A percentile compares a stretch with the other conserved stretches of the same genome.
Evolutionary conservation across 495 filamentous ascomycete species (phyloP).

Genomic region (Podospora pseudocomata): DNA sequence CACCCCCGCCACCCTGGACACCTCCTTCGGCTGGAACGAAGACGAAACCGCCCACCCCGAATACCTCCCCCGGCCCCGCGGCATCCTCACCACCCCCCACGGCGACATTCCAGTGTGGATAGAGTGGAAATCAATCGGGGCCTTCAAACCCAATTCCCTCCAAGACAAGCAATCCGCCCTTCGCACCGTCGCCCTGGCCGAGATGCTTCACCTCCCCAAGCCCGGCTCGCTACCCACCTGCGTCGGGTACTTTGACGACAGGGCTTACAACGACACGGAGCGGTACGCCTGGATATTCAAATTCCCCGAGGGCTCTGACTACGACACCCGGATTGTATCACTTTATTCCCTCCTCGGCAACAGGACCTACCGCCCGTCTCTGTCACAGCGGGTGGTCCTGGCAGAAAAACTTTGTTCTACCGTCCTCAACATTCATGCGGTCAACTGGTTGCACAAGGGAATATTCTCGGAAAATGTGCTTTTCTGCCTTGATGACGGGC

Average conservation of each 20-base stretch:
- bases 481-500: constrained; percentile 33
- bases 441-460: constrained; percentile 59
- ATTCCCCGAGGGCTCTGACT: constrained; percentile 22
- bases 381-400: constrained; percentile 24
- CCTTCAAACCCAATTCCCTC: constrained; percentile 7
- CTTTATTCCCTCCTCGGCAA: constrained; percentile 25
- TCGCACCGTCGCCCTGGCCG: constrained; percentile 29
- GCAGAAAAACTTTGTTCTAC: constrained; percentile 27
- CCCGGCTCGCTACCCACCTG: constrained; percentile 28
- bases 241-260: constrained; percentile 32
- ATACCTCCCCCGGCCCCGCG: constrained; percentile 21
- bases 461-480: constrained; percentile 51
- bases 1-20: constrained; percentile 7
- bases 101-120: constrained; percentile 30
- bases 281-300: constrained; percentile 31
- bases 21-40: constrained; percentile 21
- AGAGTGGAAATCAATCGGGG: constrained; percentile 31
- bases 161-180: constrained; percentile 23
- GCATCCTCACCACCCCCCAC: constrained; percentile 16
- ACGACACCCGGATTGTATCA: constrained; percentile 20
- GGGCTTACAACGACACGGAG: constrained; percentile 16
- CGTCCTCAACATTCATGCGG: constrained; percentile 44
- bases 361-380: constrained; percentile 5
- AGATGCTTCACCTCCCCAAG: constrained; percentile 33
- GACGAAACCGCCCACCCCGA: constrained; percentile 12